Base-by-base conservation (phyloP, 2,329 filamentous ascomycete species). In the Elsinoe necatrix region DNA sequence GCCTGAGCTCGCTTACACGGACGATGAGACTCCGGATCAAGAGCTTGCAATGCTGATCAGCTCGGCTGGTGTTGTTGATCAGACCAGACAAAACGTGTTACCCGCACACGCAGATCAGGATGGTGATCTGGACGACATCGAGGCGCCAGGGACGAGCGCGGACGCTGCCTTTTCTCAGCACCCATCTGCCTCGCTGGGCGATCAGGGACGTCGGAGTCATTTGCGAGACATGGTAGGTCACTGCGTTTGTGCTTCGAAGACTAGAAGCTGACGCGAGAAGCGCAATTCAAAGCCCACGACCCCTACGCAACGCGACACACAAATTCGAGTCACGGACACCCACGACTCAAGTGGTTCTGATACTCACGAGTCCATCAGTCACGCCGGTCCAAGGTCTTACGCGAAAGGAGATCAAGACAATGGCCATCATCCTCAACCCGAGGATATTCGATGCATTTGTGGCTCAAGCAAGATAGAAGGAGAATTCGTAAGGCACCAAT, bases 221-320 rank as follows among this genome's bases (percentile, higher is more conserved):
- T n/a, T 45, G 41, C 20, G 18, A n/a, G 11, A 45, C 18, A 45
- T 45, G 41, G 41, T 45, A 45, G 3, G 21, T 12, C 12, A 12
- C 11, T 6, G 12, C 9, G 9, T 29, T 29, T 9, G 27, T 37
- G 9, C 12, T 6, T 37, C 9, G 5, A 4, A 37, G 9, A 6
- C 9, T 12, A 4, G 8, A 8, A 27, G 9, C 41, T 45, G n/a
- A 45, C 4, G 11, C 12, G 7, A 8, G 11, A 11, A 54, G 31
- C 16, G 18, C 20, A 27, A 31, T 6, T 2, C 31, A 3, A 29
- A 21, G 9, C 31, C 12, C 1, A 34, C n/a, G 14, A 29, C 18
- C 16, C 52, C 52, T 6, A 55, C 23, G 14, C 52, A 55, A 31
- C 21, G n/a, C 11, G 52, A 55, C n/a, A 55, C 52, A 16, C 39